A percentile compares a stretch with the other conserved stretches of the same genome.
Evolutionary conservation across 768 basidiomycete genomes (phyloP).

Genomic region (Agaricus blazei): DNA sequence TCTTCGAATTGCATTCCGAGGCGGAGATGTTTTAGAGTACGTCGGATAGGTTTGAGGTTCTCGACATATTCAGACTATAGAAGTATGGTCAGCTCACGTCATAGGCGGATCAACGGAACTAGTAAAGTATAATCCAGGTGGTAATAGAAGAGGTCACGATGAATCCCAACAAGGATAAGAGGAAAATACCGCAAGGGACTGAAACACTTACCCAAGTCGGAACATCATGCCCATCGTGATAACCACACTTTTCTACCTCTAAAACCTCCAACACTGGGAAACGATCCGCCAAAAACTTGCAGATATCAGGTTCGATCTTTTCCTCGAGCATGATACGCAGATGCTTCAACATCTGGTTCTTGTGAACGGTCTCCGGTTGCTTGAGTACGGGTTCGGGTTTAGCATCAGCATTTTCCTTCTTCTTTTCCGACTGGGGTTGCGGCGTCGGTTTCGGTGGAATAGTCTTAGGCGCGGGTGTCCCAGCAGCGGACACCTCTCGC

Average conservation of each 20-base stretch:
- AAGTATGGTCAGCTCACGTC: background rate
- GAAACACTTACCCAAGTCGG: constrained; percentile 31
- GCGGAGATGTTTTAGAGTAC: constrained; percentile 1
- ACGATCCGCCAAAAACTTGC: constrained; percentile 22
- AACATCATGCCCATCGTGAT: constrained; percentile 32
- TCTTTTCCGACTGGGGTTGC: background rate
- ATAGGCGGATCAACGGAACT: too few species aligned
- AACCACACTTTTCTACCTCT: constrained; percentile 38
- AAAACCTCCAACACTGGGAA: constrained; percentile 32
- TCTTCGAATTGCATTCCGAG: constrained; percentile 9
- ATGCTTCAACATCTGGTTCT: constrained; percentile 18
- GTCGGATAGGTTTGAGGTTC: constrained; percentile 7
- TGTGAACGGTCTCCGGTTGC: constrained; percentile 10
- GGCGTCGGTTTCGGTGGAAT: constrained; percentile 8
- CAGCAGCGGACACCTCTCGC: constrained; percentile 20
- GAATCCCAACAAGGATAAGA: background rate
- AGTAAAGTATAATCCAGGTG: background rate
- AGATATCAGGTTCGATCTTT: constrained; percentile 27
- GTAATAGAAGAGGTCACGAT: background rate
- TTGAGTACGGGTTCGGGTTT: background rate
- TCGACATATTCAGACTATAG: constrained; percentile 4
- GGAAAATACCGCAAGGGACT: background rate
- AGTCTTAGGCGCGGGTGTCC: constrained; percentile 6
- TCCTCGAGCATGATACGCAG: constrained; percentile 38
- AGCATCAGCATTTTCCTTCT: background rate